phyloP scores from a whole-genome alignment of 352 stramenopile species.

The Bremia lactucae region DNA sequence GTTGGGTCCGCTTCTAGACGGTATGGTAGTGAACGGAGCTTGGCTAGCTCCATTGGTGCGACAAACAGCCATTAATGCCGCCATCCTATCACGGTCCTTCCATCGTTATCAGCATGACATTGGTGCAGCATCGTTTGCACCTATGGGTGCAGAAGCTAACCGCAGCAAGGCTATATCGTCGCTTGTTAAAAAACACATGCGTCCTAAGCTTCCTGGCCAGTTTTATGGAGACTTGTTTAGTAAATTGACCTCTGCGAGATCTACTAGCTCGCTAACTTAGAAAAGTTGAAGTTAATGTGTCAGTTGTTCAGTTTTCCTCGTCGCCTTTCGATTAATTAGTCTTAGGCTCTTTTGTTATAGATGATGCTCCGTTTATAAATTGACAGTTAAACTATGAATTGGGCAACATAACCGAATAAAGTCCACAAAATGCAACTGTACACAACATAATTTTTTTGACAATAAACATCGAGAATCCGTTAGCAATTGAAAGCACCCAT shows the following conservation, averaged over 20 bases:
- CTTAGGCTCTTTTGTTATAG: constrained; percentile 9
- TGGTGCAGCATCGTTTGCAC: constrained; percentile 47
- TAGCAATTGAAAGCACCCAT: too few relatives aligned
- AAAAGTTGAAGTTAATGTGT: constrained; percentile 12
- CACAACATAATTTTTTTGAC: too few relatives aligned
- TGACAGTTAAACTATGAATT: too few relatives aligned
- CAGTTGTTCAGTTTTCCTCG: constrained; percentile 9
- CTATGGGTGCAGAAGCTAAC: constrained; percentile 56
- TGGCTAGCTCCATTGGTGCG: constrained; percentile 76
- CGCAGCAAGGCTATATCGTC: constrained; percentile 58
- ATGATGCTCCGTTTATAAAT: too few relatives aligned
- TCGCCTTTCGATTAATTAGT: constrained; percentile 5
- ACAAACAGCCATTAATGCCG: constrained; percentile 75
- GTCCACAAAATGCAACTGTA: too few relatives aligned
- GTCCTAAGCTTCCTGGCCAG: constrained; percentile 68
- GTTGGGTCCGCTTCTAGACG: constrained; percentile 69
- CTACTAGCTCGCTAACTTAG: constrained; percentile 3
- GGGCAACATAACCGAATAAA: too few relatives aligned
- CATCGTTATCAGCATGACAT: constrained; percentile 70
- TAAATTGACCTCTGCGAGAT: constrained; percentile 29
- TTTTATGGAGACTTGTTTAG: constrained; percentile 80
- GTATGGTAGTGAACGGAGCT: constrained; percentile 73
- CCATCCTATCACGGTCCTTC: constrained; percentile 55
- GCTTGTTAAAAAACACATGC: constrained; percentile 74
- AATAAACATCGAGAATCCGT: too few relatives aligned